phyloP scores from a whole-genome alignment of 495 filamentous ascomycete genomes.

The Venustampulla echinocandica region DNA sequence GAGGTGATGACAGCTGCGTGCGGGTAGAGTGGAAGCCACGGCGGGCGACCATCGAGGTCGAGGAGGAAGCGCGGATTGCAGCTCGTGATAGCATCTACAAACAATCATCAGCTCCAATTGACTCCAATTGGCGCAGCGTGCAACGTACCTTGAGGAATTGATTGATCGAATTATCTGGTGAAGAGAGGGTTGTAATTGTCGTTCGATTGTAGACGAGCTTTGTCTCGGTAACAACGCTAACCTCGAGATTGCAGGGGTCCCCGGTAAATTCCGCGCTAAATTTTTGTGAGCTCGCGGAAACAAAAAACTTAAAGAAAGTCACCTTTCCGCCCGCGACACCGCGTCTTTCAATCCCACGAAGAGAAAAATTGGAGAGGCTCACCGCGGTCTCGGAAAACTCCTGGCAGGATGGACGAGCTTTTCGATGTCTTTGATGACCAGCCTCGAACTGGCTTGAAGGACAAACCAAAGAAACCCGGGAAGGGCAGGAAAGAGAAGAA shows the following conservation, averaged over 20 bases:
- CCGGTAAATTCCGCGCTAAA: slow-evolving; percentile 1
- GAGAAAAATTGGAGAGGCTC: too few species aligned
- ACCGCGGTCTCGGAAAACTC: too few species aligned
- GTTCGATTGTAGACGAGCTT: slow-evolving; percentile 7
- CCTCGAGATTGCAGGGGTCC: not conserved
- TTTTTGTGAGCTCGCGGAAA: not conserved
- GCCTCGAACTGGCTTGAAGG: slow-evolving; percentile 35
- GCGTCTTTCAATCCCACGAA: too few species aligned
- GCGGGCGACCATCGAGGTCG: slow-evolving; percentile 63
- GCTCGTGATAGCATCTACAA: slow-evolving; percentile 77
- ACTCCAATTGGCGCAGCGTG: slow-evolving; percentile 4
- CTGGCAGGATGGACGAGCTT: slow-evolving; percentile 45
- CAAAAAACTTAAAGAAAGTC: too few species aligned
- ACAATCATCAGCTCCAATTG: slow-evolving; percentile 1
- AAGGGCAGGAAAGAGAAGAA: slow-evolving; percentile 26
- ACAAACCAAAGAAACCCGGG: slow-evolving; percentile 26
- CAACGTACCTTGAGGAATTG: slow-evolving; percentile 25
- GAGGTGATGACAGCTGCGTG: slow-evolving; percentile 75
- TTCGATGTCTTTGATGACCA: slow-evolving; percentile 77
- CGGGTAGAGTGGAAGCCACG: slow-evolving; percentile 91
- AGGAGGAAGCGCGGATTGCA: slow-evolving; percentile 54
- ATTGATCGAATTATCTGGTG: slow-evolving; percentile 17
- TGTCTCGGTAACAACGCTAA: slow-evolving; percentile 2
- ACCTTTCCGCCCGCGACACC: too few species aligned
- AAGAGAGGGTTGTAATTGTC: slow-evolving; percentile 1